These are phyloP conservation scores for Tolypocladium album DNA, from an alignment of 2,329 filamentous ascomycete genomes.

Conservation along the genomic window DNA sequence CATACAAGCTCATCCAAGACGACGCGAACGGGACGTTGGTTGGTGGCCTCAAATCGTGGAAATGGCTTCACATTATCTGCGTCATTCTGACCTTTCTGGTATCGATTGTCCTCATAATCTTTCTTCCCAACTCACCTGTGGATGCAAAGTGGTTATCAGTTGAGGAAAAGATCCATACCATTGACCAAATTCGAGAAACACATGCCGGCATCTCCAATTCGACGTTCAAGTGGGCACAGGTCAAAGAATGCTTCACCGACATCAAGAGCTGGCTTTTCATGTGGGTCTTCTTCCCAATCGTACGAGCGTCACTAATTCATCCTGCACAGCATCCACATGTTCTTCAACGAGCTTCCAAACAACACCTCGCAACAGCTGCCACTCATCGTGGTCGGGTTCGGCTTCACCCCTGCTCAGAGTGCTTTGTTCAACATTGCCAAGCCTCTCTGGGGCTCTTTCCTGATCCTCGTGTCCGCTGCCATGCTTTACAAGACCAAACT, in stretches of 20 bases:
- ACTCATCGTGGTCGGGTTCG: constrained; percentile 12
- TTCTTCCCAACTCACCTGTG: constrained; percentile 10
- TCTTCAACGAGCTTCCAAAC: constrained; percentile 15
- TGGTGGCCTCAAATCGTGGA: constrained; percentile 11
- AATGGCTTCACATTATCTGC: constrained; percentile 46
- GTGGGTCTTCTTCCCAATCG: neutral
- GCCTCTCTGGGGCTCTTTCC: constrained; percentile 9
- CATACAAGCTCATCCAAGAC: constrained; percentile 14
- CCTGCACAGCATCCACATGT: constrained; percentile 11
- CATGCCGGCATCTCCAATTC: constrained; percentile 12
- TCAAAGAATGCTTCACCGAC: constrained; percentile 10
- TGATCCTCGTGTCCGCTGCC: constrained; percentile 9
- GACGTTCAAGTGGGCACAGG: constrained; percentile 12
- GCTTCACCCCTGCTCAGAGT: constrained; percentile 13
- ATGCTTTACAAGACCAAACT: constrained; percentile 10
- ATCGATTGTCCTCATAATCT: constrained; percentile 6
- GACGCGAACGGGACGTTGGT: constrained; percentile 6
- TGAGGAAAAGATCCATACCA: constrained; percentile 11
- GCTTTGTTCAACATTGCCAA: constrained; percentile 15
- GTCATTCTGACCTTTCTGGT: constrained; percentile 38
- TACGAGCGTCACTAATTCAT: neutral
- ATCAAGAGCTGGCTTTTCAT: constrained; percentile 12
- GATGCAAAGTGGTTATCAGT: constrained; percentile 10
- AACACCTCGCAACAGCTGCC: constrained; percentile 14
- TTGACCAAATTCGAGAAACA: constrained; percentile 8